A percentile compares a stretch with the other conserved stretches of the same genome.
phyloP scores from a whole-genome alignment of 2,329 filamentous ascomycete species.

The Knufia fluminis region DNA sequence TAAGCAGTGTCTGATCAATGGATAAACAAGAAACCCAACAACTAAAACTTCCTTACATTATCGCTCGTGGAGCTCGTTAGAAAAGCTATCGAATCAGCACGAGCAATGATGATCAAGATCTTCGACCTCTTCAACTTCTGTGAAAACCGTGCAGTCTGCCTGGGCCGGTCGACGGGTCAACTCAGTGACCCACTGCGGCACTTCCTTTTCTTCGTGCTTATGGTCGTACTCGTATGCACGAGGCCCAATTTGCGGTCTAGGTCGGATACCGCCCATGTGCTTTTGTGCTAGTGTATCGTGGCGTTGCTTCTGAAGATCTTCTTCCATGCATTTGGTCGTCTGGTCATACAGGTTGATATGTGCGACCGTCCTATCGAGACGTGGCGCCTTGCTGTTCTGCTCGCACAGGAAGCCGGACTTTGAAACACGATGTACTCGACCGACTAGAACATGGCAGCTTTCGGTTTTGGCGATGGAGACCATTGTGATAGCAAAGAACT shows the following conservation, averaged over 20 bases:
- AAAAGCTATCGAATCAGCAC: too few species aligned
- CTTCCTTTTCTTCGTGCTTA: background rate
- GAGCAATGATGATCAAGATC: too few species aligned
- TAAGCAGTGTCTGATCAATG: too few species aligned
- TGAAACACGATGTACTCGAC: constrained; percentile 1
- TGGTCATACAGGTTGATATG: constrained; percentile 8
- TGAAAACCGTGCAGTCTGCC: background rate
- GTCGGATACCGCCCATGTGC: background rate
- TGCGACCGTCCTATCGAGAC: constrained; percentile 9
- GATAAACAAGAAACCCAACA: too few species aligned
- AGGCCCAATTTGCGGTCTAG: background rate
- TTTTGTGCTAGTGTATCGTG: background rate
- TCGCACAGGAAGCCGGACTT: constrained; percentile 7
- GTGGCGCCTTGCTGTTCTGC: background rate
- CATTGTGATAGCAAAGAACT: too few species aligned
- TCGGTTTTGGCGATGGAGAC: background rate
- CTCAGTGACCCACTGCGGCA: background rate
- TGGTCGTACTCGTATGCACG: background rate
- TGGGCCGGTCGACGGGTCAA: background rate
- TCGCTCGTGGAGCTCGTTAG: too few species aligned
- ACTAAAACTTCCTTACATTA: too few species aligned
- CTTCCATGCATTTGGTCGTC: constrained; percentile 6
- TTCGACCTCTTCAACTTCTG: constrained; percentile 1
- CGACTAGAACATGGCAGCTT: background rate
- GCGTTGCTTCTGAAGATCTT: background rate